Evolutionary conservation across 1,139 yeast genomes (phyloP), one percentile per base, ranked within the genome.

Genomic region (Candida sp.): DNA sequence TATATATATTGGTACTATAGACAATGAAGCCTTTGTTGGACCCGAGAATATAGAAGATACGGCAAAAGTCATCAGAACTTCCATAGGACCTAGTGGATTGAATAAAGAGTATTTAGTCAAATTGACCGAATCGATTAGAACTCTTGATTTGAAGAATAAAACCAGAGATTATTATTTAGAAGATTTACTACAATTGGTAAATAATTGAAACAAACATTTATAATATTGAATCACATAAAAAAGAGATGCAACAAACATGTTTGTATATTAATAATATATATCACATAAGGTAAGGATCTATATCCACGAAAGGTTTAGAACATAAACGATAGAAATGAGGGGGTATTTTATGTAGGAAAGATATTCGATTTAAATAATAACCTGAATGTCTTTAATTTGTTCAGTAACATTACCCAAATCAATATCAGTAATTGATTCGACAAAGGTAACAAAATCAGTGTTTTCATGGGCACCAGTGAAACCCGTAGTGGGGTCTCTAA

Each of bases 1-100:
- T 36, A 89, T 89, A 0, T 91, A 90, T 60, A 87, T 91, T 30
- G 97, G 97, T 1, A 86, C 91, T 2, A 77, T 84, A 1, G 85
- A 79, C 12, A 90, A 90, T 56, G 84, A 73, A 43, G 87, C 96
- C 5, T 91, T 89, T 60, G 73, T 88, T 1, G 97, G 97, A 0
- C 95, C 96, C 0, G 96, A 88, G 52, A 61, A 67, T 1, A 56
- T 80, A 0, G 61, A 61, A 4, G 63, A 63, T 0, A 83, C 96
- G 0, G 96, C 96, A 0, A 48, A 54, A 6, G 74, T 79, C 8
- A 88, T 91, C 22, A 65, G 70, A 19, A 52, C 54, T 0, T 70
- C 87, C 19, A 56, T 55, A 4, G 98, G 98, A 0, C 95, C 95
- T 5, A 84, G 95, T 55, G 98, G 98, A 0, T 72, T 73, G 21